Evolutionary conservation across 2,329 filamentous ascomycete species (phyloP).

Genomic region (Colletotrichum gloeosporioides): DNA sequence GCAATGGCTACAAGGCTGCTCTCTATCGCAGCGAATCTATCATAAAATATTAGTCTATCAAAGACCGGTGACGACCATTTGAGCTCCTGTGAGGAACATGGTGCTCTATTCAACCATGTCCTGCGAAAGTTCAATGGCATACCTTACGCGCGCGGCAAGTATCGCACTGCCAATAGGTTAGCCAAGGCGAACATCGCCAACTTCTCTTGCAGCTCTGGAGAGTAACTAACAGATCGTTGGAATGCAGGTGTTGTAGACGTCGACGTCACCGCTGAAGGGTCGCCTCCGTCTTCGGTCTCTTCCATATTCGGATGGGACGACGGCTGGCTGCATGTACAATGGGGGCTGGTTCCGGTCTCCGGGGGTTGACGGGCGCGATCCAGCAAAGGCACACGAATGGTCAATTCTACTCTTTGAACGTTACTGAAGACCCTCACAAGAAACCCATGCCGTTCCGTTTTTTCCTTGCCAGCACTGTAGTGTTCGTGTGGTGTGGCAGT

Average conservation of each 20-base stretch:
- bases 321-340: neutral
- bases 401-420: neutral
- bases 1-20: constrained; percentile 40
- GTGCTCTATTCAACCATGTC: accelerated
- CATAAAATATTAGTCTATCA: accelerated
- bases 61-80: accelerated
- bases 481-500: neutral
- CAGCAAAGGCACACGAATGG: neutral
- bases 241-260: accelerated
- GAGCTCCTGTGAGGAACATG: accelerated
- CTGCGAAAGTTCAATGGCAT: neutral
- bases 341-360: accelerated
- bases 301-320: neutral
- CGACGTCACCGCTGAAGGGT: accelerated
- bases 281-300: neutral
- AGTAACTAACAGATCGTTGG: neutral
- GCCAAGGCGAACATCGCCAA: accelerated
- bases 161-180: neutral
- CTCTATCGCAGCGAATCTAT: constrained; percentile 41
- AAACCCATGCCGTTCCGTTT: neutral
- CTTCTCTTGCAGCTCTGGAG: accelerated
- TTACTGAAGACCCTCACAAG: neutral
- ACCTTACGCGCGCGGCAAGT: neutral
- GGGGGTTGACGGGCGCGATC: neutral
- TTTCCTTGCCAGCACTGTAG: accelerated